Percentiles rank a stretch among this genome's conserved stretches.
These are phyloP conservation scores for Nyssa sinensis DNA, from an alignment of 148 eudicot species.

Conservation along the genomic window DNA sequence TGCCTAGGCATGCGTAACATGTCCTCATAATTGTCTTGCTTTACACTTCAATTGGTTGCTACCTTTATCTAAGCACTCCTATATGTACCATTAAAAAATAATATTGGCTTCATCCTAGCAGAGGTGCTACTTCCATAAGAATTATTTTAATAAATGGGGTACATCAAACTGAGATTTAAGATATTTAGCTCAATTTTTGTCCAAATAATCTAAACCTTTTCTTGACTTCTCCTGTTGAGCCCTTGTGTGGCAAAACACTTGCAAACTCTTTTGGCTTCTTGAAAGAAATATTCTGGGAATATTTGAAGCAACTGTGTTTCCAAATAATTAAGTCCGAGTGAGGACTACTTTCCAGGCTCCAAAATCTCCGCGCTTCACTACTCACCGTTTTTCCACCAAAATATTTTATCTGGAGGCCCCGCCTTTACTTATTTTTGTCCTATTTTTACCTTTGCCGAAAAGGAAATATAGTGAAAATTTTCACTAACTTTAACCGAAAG, in stretches of 20 bases:
- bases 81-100: conserved; percentile 8
- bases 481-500: too few species aligned
- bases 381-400: too few species aligned
- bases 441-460: not conserved
- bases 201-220: not conserved
- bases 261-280: not conserved
- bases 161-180: conserved; percentile 4
- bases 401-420: not conserved
- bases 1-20: conserved; percentile 32
- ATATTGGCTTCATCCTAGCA: conserved; percentile 14
- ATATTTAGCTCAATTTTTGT: not conserved
- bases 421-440: not conserved
- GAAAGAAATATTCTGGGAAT: not conserved
- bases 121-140: conserved; percentile 2
- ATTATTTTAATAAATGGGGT: not conserved
- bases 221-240: not conserved
- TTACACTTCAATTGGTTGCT: conserved; percentile 14
- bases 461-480: not conserved
- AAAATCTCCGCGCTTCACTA: too few species aligned
- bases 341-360: not conserved
- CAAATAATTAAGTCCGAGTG: not conserved
- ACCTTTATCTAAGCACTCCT: conserved; percentile 7
- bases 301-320: not conserved
- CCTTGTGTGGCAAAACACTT: not conserved
- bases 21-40: conserved; percentile 24